A percentile compares a stretch with the other conserved stretches of the same genome.
phyloP scores from a whole-genome alignment of 768 basidiomycete species.

The Lentinula boryana region DNA sequence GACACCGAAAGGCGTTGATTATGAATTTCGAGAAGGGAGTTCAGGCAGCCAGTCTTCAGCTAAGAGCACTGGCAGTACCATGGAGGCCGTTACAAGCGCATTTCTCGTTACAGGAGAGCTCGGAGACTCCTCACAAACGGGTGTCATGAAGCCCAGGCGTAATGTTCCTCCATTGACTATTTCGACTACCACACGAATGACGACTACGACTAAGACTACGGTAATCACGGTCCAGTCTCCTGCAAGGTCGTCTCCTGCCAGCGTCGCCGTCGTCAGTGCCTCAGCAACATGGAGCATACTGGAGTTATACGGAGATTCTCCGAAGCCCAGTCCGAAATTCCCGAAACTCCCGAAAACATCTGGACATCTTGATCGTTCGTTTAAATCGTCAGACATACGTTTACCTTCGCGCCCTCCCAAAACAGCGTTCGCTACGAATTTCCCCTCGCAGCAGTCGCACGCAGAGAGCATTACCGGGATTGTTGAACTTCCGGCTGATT shows the following conservation, averaged over 20 bases:
- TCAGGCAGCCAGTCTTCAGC: background rate
- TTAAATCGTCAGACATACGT: background rate
- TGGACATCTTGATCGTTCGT: background rate
- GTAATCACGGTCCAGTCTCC: conserved; percentile 3
- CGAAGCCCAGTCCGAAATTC: background rate
- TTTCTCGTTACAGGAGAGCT: background rate
- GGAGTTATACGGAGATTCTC: conserved; percentile 6
- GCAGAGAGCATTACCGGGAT: background rate
- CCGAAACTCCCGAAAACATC: conserved; percentile 1
- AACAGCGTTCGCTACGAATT: background rate
- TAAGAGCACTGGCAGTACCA: background rate
- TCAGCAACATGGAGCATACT: conserved; percentile 8
- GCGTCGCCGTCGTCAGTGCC: background rate
- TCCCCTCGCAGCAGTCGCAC: background rate
- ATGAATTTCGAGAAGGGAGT: background rate
- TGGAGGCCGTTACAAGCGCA: background rate
- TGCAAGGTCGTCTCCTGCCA: background rate
- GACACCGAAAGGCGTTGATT: background rate
- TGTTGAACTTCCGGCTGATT: conserved; percentile 4
- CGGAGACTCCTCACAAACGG: background rate
- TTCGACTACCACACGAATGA: conserved; percentile 5
- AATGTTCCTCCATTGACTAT: conserved; percentile 3
- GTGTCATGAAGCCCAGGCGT: background rate
- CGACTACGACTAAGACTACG: background rate
- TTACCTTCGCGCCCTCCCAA: background rate